phyloP scores from a whole-genome alignment of 2,329 filamentous ascomycete genomes.

The Cucurbitaria berberidis region DNA sequence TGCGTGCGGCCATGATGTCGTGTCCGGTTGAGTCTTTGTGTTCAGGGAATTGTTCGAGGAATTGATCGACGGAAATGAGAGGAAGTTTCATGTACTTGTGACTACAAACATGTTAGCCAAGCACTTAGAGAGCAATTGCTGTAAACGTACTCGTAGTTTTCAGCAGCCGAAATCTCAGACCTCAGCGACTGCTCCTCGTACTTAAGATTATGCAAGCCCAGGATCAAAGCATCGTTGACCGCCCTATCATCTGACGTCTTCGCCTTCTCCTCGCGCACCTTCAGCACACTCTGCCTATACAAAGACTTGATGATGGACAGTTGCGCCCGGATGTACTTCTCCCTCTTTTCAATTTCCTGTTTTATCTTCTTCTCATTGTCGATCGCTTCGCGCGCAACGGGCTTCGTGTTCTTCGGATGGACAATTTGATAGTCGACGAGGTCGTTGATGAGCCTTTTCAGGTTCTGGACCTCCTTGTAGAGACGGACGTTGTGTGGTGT shows the following conservation, averaged over 20 bases:
- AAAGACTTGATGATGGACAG: slow-evolving; percentile 66
- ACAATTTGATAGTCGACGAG: slow-evolving; percentile 41
- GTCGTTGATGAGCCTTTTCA: slow-evolving; percentile 40
- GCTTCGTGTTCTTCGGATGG: slow-evolving; percentile 30
- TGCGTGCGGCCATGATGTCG: slow-evolving; percentile 84
- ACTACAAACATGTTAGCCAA: slow-evolving; percentile 54
- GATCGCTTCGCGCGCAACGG: slow-evolving; percentile 27
- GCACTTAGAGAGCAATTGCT: not conserved
- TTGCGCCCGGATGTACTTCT: slow-evolving; percentile 80
- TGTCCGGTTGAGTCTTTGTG: slow-evolving; percentile 75
- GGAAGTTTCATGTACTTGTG: slow-evolving; percentile 89
- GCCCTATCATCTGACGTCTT: slow-evolving; percentile 85
- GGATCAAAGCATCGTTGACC: slow-evolving; percentile 88
- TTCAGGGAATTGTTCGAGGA: slow-evolving; percentile 77
- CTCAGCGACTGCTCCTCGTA: slow-evolving; percentile 93
- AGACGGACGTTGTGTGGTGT: slow-evolving; percentile 39
- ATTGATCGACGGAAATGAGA: slow-evolving; percentile 82
- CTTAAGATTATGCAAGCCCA: slow-evolving; percentile 93
- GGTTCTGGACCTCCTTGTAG: slow-evolving; percentile 39
- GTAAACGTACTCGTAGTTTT: slow-evolving; percentile 80
- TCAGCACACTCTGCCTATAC: slow-evolving; percentile 81
- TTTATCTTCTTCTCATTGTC: slow-evolving; percentile 32
- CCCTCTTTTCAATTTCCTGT: slow-evolving; percentile 48
- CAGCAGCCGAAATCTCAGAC: slow-evolving; percentile 88
- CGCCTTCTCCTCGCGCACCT: slow-evolving; percentile 83